Evolutionary conservation across 2,329 filamentous ascomycete species (phyloP).

Genomic region (Ophiostoma ulmi): DNA sequence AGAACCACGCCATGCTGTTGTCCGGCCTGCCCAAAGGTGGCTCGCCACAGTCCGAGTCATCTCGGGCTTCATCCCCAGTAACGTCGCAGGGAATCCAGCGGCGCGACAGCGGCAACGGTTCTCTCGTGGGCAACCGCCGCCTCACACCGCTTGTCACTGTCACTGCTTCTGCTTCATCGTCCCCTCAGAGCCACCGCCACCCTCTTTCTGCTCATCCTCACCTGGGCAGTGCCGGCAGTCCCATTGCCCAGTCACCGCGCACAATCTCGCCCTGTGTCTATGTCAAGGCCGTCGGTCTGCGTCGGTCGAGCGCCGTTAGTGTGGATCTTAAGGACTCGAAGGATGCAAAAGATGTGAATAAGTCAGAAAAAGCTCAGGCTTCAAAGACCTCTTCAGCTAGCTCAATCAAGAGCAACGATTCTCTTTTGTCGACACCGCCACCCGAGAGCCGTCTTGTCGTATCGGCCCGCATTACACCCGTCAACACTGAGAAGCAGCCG

Average conservation of each 20-base stretch:
- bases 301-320: conserved; percentile 1
- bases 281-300: conserved; percentile 23
- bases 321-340: neutral
- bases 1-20: conserved; percentile 26
- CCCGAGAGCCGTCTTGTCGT: conserved; percentile 35
- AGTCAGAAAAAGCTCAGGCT: neutral
- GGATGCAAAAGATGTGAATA: neutral
- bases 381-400: neutral
- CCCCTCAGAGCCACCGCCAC: neutral
- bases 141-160: conserved; percentile 24
- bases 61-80: neutral
- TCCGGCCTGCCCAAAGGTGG: conserved; percentile 21
- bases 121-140: neutral
- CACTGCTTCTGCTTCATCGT: neutral
- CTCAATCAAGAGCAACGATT: neutral
- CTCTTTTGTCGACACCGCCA: conserved; percentile 12
- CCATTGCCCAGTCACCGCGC: conserved; percentile 21
- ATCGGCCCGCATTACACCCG: conserved; percentile 43
- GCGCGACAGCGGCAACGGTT: neutral
- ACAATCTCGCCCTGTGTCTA: conserved; percentile 26
- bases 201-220: neutral
- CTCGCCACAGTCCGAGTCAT: conserved; percentile 1
- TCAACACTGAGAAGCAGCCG: conserved; percentile 24
- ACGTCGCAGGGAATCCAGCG: neutral
- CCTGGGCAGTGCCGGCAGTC: neutral